Conservation (phyloP, 2,329 filamentous ascomycete species). For the Xylariaceae sp. region DNA sequence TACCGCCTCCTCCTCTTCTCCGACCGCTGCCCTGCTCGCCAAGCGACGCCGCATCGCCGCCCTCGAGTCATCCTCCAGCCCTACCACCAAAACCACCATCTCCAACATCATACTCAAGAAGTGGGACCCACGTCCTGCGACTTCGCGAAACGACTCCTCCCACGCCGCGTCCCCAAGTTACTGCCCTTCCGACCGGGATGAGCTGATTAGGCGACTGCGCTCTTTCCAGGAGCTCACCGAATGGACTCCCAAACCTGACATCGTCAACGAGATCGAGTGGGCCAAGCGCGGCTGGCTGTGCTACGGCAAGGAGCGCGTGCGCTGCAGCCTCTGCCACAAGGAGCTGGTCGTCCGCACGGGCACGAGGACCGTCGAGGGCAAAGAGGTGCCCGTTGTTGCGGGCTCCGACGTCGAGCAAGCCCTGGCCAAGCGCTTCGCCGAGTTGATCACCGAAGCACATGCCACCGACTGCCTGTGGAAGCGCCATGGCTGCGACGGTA, state of each 20-base stretch:
- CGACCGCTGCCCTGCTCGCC: conserved; percentile 40
- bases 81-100: conserved; percentile 33
- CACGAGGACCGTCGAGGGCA: conserved; percentile 55
- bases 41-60: conserved; percentile 54
- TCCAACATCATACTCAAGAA: conserved; percentile 43
- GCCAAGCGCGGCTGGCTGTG: conserved; percentile 91
- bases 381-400: conserved; percentile 50
- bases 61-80: conserved; percentile 39
- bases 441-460: conserved; percentile 72
- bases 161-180: conserved; percentile 61
- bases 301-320: conserved; percentile 76
- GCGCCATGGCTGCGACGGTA: conserved; percentile 82
- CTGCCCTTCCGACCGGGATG: conserved; percentile 79
- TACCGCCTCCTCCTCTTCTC: conserved; percentile 14
- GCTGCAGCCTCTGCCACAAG: conserved; percentile 80
- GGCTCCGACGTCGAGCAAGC: conserved; percentile 66
- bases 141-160: conserved; percentile 21
- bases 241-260: conserved; percentile 90
- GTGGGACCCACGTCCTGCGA: conserved; percentile 32
- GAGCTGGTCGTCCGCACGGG: conserved; percentile 80
- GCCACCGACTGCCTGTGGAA: conserved; percentile 82
- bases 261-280: conserved; percentile 88
- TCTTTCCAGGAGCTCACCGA: conserved; percentile 88
- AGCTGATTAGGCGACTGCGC: conserved; percentile 76
- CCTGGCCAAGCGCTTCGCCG: conserved; percentile 72